Conservation (phyloP, 2,329 filamentous ascomycete genomes). For the Dothiorella sarmentorum region DNA sequence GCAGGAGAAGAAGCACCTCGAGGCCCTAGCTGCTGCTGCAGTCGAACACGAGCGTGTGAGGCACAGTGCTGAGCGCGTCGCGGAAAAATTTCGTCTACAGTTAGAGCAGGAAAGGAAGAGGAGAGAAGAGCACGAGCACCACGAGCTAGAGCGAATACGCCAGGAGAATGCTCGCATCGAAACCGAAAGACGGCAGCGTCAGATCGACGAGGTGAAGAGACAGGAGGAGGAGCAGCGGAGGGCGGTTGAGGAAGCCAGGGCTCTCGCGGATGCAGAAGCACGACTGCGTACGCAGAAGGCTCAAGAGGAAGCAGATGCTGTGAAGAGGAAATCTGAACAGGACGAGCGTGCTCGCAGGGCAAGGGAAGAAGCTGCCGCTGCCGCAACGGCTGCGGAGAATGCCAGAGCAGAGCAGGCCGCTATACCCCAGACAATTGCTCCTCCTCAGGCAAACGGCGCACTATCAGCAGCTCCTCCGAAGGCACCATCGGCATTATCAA, state of each 20-base stretch:
- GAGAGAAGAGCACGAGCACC: slow-evolving; percentile 35
- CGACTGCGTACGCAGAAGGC: slow-evolving; percentile 31
- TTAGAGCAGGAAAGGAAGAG: slow-evolving; percentile 34
- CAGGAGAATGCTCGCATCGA: slow-evolving; percentile 43
- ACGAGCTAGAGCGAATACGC: slow-evolving; percentile 41
- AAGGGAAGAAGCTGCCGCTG: slow-evolving; percentile 21
- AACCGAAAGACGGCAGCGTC: slow-evolving; percentile 33
- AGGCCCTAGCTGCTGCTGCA: slow-evolving; percentile 63
- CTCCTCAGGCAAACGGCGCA: background rate
- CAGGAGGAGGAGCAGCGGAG: slow-evolving; percentile 33
- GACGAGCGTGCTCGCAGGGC: slow-evolving; percentile 24
- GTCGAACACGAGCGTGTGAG: slow-evolving; percentile 64
- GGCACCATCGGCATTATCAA: background rate
- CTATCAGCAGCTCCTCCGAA: background rate
- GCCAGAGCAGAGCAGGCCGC: slow-evolving; percentile 28
- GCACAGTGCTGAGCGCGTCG: slow-evolving; percentile 51
- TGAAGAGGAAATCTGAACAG: slow-evolving; percentile 22
- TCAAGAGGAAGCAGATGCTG: slow-evolving; percentile 22
- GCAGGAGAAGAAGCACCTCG: slow-evolving; percentile 59
- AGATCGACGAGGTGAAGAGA: slow-evolving; percentile 32
- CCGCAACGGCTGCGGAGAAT: slow-evolving; percentile 21
- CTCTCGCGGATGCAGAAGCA: slow-evolving; percentile 31
- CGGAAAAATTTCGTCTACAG: slow-evolving; percentile 49
- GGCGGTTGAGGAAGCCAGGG: slow-evolving; percentile 23
- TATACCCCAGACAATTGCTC: slow-evolving; percentile 19